Evolutionary conservation across 441 rosid genomes (phyloP).

Genomic region (Populus hybrid): DNA sequence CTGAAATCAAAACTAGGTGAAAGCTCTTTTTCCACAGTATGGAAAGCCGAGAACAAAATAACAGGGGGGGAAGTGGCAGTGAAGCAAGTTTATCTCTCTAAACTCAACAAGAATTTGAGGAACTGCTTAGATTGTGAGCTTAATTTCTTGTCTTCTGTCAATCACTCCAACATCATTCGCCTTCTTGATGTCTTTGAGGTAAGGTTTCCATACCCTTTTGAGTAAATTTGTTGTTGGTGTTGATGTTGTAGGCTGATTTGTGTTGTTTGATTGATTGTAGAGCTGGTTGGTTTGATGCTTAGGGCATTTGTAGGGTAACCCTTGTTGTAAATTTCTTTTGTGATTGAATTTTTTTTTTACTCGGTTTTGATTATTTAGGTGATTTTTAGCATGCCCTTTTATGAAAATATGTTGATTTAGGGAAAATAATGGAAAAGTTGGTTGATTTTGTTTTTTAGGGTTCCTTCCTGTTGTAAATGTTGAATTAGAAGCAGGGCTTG

Average conservation of each 20-base stretch:
- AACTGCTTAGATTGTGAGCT: slow-evolving; percentile 49
- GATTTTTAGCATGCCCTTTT: too few relatives aligned
- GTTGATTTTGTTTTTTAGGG: too few relatives aligned
- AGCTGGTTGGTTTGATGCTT: background rate
- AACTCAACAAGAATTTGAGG: slow-evolving; percentile 42
- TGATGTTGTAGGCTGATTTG: background rate
- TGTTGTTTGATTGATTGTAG: background rate
- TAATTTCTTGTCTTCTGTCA: slow-evolving; percentile 48
- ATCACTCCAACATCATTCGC: slow-evolving; percentile 59
- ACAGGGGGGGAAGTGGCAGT: slow-evolving; percentile 50
- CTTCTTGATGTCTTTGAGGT: slow-evolving; percentile 44
- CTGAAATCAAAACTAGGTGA: slow-evolving; percentile 48
- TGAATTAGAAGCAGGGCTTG: too few relatives aligned
- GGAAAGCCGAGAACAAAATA: slow-evolving; percentile 43
- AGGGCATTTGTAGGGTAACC: background rate
- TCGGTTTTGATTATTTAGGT: too few relatives aligned
- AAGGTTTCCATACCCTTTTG: background rate
- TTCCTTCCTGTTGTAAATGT: too few relatives aligned
- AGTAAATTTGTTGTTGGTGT: background rate
- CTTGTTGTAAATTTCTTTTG: background rate
- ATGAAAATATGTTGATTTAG: too few relatives aligned
- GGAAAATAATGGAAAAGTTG: too few relatives aligned
- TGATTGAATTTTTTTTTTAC: too few relatives aligned
- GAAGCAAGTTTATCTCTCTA: slow-evolving; percentile 55
- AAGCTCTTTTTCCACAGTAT: slow-evolving; percentile 42